These are phyloP conservation scores for Fusarium ambrosium DNA, from an alignment of 2,329 filamentous ascomycete genomes.

Conservation along the genomic window DNA sequence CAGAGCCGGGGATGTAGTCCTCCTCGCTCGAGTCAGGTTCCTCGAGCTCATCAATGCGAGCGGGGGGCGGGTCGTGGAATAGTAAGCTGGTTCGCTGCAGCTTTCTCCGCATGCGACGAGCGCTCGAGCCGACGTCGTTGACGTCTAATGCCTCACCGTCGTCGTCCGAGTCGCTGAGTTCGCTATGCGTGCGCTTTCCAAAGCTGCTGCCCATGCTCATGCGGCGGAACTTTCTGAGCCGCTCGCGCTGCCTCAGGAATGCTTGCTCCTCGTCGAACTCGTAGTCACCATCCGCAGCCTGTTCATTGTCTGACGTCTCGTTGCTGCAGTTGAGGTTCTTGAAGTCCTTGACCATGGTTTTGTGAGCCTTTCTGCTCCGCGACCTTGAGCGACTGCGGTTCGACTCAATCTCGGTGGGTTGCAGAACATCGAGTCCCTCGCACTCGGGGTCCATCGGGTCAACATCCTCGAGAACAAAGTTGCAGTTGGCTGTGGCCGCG, in stretches of 20 bases:
- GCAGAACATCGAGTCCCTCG: conserved; percentile 58
- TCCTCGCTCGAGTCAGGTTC: conserved; percentile 65
- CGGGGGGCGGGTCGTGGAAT: conserved; percentile 64
- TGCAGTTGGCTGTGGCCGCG: conserved; percentile 38
- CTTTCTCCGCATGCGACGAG: conserved; percentile 62
- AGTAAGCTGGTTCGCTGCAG: conserved; percentile 62
- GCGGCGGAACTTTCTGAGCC: conserved; percentile 59
- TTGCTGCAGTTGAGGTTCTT: conserved; percentile 61
- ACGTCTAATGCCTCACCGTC: conserved; percentile 57
- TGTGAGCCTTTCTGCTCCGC: conserved; percentile 57
- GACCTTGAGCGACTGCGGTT: conserved; percentile 58
- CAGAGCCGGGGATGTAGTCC: conserved; percentile 56
- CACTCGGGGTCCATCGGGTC: conserved; percentile 61
- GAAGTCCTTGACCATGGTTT: conserved; percentile 60
- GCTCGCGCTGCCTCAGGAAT: conserved; percentile 58
- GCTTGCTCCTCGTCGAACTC: conserved; percentile 55
- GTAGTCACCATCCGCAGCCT: conserved; percentile 50
- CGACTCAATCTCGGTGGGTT: conserved; percentile 63
- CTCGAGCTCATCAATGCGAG: conserved; percentile 67
- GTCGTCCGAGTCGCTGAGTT: conserved; percentile 65
- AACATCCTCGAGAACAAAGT: conserved; percentile 62
- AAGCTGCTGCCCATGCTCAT: conserved; percentile 68
- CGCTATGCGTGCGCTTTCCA: conserved; percentile 67
- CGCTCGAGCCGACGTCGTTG: conserved; percentile 61
- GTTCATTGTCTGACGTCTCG: conserved; percentile 54